phyloP scores from a whole-genome alignment of 1,284 basidiomycete genomes.

The Ganoderma boninense region DNA sequence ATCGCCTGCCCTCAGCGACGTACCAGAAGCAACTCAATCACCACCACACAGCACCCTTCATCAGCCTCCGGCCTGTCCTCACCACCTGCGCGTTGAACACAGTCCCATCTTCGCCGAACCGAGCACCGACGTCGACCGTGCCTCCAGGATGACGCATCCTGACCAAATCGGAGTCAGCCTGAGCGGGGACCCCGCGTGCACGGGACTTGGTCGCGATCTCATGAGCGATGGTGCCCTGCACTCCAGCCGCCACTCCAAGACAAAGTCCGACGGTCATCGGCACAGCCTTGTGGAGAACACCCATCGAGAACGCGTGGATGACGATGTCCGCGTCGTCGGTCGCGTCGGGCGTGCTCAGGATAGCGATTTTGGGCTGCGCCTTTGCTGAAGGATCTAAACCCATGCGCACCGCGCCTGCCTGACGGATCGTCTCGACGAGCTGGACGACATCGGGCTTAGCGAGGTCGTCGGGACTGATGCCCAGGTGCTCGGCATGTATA shows the following conservation, averaged over 20 bases:
- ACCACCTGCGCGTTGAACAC: constrained; percentile 40
- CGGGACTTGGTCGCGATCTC: constrained; percentile 46
- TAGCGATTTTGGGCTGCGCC: constrained; percentile 77
- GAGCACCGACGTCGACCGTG: constrained; percentile 70
- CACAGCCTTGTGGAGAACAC: constrained; percentile 74
- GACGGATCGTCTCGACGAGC: constrained; percentile 62
- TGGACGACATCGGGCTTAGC: too few relatives aligned
- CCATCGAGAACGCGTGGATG: constrained; percentile 77
- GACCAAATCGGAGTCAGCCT: constrained; percentile 26
- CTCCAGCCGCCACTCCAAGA: constrained; percentile 68
- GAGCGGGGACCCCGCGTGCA: constrained; percentile 27
- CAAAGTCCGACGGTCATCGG: constrained; percentile 81
- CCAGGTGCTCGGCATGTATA: constrained; percentile 40
- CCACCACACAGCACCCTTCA: constrained; percentile 77
- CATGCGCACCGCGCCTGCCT: constrained; percentile 66
- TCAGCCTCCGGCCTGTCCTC: constrained; percentile 54
- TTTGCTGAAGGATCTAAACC: constrained; percentile 66
- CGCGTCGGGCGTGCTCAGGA: constrained; percentile 52
- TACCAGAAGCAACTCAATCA: constrained; percentile 67
- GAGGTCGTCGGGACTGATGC: constrained; percentile 29
- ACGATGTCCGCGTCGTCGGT: constrained; percentile 54
- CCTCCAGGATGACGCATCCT: constrained; percentile 72
- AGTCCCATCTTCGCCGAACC: constrained; percentile 51
- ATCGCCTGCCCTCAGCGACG: constrained; percentile 55
- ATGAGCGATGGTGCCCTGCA: constrained; percentile 61